Base-by-base conservation (phyloP, 108 stramenopile genomes). In the Nitzschia putrida region DNA sequence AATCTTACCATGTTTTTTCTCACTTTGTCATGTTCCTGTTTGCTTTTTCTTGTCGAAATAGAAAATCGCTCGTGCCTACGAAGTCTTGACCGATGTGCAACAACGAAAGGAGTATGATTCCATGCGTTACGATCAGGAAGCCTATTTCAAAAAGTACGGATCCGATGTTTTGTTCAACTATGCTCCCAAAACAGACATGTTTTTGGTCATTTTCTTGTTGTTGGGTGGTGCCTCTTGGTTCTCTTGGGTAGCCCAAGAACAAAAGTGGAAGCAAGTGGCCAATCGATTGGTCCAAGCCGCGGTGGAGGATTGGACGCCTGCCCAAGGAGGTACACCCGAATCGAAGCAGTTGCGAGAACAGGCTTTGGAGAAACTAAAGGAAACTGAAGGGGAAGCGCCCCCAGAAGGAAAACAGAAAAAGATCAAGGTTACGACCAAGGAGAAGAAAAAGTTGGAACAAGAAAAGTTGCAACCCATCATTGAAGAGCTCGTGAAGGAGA, bases 21-120 rank as follows among this genome's bases (percentile, higher is more conserved):
- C n/a, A n/a, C n/a, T n/a, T n/a, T n/a, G n/a, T n/a, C n/a, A n/a
- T n/a, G 13, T 44, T 44, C 44, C 9, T 44, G 9, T 13, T 44
- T 44, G 9, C 44, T 11, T 44, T 44, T 13, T 44, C 44, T 13
- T 13, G 13, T 13, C 13, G 11, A 47, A 43, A 39, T 58, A 88
- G 87, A 90, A 88, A 73, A 90, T 93, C 66, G 80, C 84, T 21
- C 84, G 87, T 25, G 92, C 92, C 49, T 90, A 93, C 55, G 87
- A 90, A 83, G 81, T 93, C 40, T 71, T 93, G 42, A 93, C 89
- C 12, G 63, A 87, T 60, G 56, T 38, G 9, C 66, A 81, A 64
- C 76, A 77, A 34, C 86, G 92, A 2, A 85, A 82, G 61, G 92
- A 93, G 69, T 93, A 90, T 74, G 92, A 93, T 65, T 72, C 64